A percentile compares a stretch with the other conserved stretches of the same genome.
phyloP scores from a whole-genome alignment of 2,329 filamentous ascomycete genomes.

The Xylariomycetidae sp. region DNA sequence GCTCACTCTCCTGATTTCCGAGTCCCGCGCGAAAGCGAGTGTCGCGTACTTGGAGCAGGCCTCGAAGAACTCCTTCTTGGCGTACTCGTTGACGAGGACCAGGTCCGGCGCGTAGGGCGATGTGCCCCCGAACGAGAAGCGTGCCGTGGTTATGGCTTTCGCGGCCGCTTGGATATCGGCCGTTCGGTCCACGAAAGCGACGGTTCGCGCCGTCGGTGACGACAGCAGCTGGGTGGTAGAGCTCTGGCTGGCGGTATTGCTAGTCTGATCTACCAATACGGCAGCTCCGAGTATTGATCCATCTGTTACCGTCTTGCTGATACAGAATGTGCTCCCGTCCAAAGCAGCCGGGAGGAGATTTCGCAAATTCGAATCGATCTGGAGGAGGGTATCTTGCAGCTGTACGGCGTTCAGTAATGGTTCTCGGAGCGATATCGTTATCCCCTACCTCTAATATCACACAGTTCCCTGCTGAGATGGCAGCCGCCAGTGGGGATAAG shows the following conservation, averaged over 20 bases:
- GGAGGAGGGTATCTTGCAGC: conserved; percentile 17
- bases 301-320: conserved; percentile 15
- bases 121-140: conserved; percentile 49
- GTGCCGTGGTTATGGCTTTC: conserved; percentile 44
- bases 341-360: conserved; percentile 17
- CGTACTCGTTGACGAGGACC: conserved; percentile 61
- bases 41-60: conserved; percentile 37
- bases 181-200: conserved; percentile 58
- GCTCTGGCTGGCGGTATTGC: not conserved
- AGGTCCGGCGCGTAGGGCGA: conserved; percentile 60
- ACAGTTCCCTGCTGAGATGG: conserved; percentile 32
- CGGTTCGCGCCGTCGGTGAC: conserved; percentile 21
- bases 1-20: conserved; percentile 11
- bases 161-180: conserved; percentile 51
- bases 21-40: conserved; percentile 15
- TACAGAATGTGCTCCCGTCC: conserved; percentile 21
- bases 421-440: conserved; percentile 13
- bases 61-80: conserved; percentile 49
- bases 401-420: conserved; percentile 5
- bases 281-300: conserved; percentile 11
- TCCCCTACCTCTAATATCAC: conserved; percentile 27
- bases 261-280: conserved; percentile 24
- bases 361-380: conserved; percentile 17
- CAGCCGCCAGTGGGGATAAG: conserved; percentile 26
- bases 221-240: conserved; percentile 10